Evolutionary conservation across 176 grass and related monocot genomes (phyloP), one percentile per base, ranked within the genome.

Genomic region (Oryza nivara): DNA sequence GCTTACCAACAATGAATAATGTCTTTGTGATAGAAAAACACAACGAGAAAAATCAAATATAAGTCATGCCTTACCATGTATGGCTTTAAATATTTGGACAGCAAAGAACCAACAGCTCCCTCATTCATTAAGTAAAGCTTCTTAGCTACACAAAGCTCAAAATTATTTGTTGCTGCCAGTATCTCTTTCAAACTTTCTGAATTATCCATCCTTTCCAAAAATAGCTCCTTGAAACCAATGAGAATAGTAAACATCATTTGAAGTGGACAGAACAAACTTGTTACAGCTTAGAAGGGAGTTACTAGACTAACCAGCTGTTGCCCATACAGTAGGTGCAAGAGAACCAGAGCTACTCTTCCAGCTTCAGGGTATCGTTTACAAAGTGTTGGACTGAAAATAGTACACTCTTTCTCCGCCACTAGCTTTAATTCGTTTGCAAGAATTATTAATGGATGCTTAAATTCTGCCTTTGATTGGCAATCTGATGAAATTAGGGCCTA

Each of bases 281-380:
- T 20, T 15, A 7, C 40, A 88, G 60, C 14, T 70, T 48, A 77
- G 36, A 73, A 87, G 65, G 56, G 40, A 56, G 32, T 70, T 65
- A 40, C 58, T 58, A 40, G 58, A 90, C 88, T 94, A 71, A 97
- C 95, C 88, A 97, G 78, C 78, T 86, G 88, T 83, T 92, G 76
- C 41, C 90, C 90, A 91, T 94, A 94, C 74, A 94, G 75, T 63
- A 88, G 84, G 51, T 97, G 95, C 49, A 92, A 72, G 46, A 94
- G 72, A 83, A 86, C 69, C 71, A 94, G 60, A 86, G 88, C 88
- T 74, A 92, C 72, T 68, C 61, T 82, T 69, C 88, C 90, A 89
- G 92, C 90, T 83, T 94, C 90, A 72, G 86, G 88, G 91, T 92
- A 97, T 73, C 85, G 68, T 68, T 86, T 78, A 43, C 83, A 32